phyloP scores from a whole-genome alignment of 2,329 filamentous ascomycete genomes.

The Fusarium chaquense region DNA sequence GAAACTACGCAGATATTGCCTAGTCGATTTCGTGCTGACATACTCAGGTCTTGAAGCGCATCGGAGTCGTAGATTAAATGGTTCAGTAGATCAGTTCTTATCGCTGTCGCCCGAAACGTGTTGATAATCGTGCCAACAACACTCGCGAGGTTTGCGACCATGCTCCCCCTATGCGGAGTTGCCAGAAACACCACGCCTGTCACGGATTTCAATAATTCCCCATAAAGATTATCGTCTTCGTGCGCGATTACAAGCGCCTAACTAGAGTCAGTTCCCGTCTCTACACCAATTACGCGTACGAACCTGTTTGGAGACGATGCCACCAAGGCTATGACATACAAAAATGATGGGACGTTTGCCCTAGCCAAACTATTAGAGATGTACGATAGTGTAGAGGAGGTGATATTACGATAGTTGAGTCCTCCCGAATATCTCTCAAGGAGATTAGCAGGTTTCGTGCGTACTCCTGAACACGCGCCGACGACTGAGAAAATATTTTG shows the following conservation, averaged over 20 bases:
- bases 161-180: background rate
- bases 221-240: background rate
- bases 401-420: background rate
- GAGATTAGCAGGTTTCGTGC: background rate
- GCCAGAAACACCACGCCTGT: background rate
- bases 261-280: no score
- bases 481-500: background rate
- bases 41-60: background rate
- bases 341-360: background rate
- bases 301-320: background rate
- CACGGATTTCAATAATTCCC: background rate
- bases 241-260: background rate
- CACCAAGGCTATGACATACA: background rate
- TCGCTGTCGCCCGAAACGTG: no score
- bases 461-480: background rate
- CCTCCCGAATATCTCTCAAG: background rate
- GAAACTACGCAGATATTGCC: background rate
- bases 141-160: background rate
- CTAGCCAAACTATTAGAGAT: background rate
- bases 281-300: background rate
- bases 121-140: background rate
- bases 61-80: background rate
- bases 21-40: background rate
- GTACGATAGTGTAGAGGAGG: no score
- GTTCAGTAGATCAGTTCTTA: background rate